Evolutionary conservation across 352 stramenopile species (phyloP).

Genomic region (Phytopythium litorale): DNA sequence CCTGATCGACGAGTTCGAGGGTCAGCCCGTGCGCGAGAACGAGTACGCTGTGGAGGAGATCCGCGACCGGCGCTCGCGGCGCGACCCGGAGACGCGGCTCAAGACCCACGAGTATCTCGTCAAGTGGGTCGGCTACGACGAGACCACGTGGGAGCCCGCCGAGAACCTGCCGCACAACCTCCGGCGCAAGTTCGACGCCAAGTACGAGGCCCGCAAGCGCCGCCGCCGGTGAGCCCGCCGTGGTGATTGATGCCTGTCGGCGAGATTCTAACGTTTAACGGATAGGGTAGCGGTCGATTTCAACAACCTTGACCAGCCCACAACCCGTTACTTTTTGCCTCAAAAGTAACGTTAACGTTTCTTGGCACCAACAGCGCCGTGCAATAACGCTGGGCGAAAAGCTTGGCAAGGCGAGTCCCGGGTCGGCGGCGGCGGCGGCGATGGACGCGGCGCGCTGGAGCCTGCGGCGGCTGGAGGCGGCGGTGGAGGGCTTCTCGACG

Average conservation of each 20-base stretch:
- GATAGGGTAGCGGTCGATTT: neutral
- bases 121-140: constrained; percentile 83
- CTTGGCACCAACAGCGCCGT: too few relatives aligned
- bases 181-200: constrained; percentile 74
- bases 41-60: constrained; percentile 80
- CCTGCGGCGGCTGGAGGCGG: constrained; percentile 47
- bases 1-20: constrained; percentile 76
- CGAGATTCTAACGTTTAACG: neutral
- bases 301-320: too few relatives aligned
- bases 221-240: constrained; percentile 10
- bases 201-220: constrained; percentile 57
- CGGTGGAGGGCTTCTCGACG: constrained; percentile 61
- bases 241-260: too few relatives aligned
- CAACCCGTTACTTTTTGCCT: too few relatives aligned
- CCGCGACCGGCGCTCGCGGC: constrained; percentile 56
- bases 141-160: constrained; percentile 72
- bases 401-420: neutral
- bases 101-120: constrained; percentile 81
- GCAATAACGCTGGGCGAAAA: neutral
- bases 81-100: constrained; percentile 58
- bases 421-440: too few relatives aligned
- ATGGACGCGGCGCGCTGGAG: constrained; percentile 20
- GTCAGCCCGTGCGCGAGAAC: constrained; percentile 63
- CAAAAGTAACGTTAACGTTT: too few relatives aligned
- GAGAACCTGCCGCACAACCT: constrained; percentile 78